phyloP scores from a whole-genome alignment of 768 basidiomycete genomes.

The Boletus sp. region DNA sequence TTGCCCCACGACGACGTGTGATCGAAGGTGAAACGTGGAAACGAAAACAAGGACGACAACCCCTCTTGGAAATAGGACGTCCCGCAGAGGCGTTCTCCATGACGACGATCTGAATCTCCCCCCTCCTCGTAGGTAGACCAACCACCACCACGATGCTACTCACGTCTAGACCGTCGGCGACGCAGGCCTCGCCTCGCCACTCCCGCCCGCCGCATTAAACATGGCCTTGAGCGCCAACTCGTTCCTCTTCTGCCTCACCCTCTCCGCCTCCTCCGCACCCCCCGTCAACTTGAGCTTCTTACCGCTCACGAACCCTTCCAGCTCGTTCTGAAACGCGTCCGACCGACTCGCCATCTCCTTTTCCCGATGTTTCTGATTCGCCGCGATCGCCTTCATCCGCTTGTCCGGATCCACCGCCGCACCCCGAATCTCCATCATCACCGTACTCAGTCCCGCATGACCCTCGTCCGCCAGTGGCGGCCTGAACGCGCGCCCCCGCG shows the following conservation, averaged over 20 bases:
- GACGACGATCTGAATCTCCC: no score
- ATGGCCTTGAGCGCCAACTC: slow-evolving; percentile 87
- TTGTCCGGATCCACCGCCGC: slow-evolving; percentile 78
- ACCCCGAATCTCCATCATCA: slow-evolving; percentile 89
- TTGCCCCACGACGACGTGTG: no score
- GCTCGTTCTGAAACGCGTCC: slow-evolving; percentile 84
- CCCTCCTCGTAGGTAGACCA: no score
- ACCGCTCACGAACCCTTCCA: slow-evolving; percentile 80
- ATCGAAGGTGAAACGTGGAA: no score
- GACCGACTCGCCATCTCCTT: slow-evolving; percentile 68
- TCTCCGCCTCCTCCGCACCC: slow-evolving; percentile 87
- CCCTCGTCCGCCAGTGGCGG: slow-evolving; percentile 68
- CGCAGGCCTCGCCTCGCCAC: slow-evolving; percentile 5
- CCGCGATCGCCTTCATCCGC: slow-evolving; percentile 90
- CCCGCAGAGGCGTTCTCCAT: no score
- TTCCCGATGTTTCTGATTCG: slow-evolving; percentile 77
- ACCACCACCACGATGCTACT: no score
- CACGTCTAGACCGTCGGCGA: slow-evolving; percentile 7
- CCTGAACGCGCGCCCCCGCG: slow-evolving; percentile 50
- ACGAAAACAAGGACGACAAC: no score
- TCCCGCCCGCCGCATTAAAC: slow-evolving; percentile 46
- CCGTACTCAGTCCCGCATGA: slow-evolving; percentile 63
- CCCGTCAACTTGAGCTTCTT: slow-evolving; percentile 96
- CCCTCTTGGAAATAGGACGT: no score
- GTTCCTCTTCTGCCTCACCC: slow-evolving; percentile 81